Base-by-base conservation (phyloP, 1,139 yeast genomes). In the Candida dubliniensis region DNA sequence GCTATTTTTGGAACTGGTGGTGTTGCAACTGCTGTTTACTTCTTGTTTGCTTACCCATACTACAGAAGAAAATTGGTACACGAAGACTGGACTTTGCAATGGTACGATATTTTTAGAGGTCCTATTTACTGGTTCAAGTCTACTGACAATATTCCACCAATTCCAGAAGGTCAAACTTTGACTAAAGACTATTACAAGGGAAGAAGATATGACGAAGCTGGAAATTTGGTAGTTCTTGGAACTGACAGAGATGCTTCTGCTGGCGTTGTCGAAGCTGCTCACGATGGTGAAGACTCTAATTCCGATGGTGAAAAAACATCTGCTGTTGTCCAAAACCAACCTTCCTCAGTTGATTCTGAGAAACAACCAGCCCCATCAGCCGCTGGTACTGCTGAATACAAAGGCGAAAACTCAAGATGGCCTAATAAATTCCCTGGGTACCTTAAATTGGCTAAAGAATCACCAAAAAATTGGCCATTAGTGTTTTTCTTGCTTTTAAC, bases 151-250 rank as follows among this genome's bases (percentile, higher is more conserved):
- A 82, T 82, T 47, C 85, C 88, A 42, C 88, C 88, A 52, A 74
- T 78, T 57, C 89, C 90, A 35, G 77, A 71, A 48, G 84, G 84
- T 15, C 76, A 72, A 43, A 53, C 63, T 35, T 66, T 81, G 47
- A 77, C 80, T 36, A 75, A 79, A 46, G 89, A 84, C 62, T 84
- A 81, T 66, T 84, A 84, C 59, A 68, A 64, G 43, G 89, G 88
- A 50, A 78, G 84, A 67, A 74, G 85, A 54, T 57, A 64, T 34
- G 64, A 58, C 30, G 68, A 60, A 7, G 47, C 47, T 15, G 56
- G 57, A 31, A 51, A 51, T 23, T 46, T 50, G 38, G 44, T 53
- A 36, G 61, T 43, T n/a, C 13, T 38, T 15, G 18, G 8, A 11
- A 33, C 39, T 23, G 15, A 29, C 7, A 37, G 31, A 24, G 42